Evolutionary conservation across 257 asterid genomes (phyloP), one percentile per base, ranked within the genome.

Genomic region (Orobanche coerulescens): DNA sequence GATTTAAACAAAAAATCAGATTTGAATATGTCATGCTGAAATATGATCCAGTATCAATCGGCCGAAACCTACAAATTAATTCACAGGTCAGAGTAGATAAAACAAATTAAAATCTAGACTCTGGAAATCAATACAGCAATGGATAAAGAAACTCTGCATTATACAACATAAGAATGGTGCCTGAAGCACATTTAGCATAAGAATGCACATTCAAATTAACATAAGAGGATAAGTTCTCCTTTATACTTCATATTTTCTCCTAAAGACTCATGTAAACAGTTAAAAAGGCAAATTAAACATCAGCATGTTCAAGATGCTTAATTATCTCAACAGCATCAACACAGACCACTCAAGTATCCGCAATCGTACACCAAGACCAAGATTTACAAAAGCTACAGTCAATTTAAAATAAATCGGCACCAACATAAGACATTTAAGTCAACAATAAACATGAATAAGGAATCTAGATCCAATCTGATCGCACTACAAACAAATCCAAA

Each of bases 291-390:
- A 3, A 28, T 28, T 33, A n/a, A 59, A 4, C 60, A 61, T 50
- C 56, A 64, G 52, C 28, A 26, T 20, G 64, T 14, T 37, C 53
- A 70, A 19, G 11, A 25, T 39, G 47, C 37, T 56, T 10, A 51
- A 36, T 64, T 31, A 46, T 31, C 62, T 56, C 12, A 33, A 44
- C 52, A 33, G 22, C 30, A 30, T 54, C 58, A 58, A 25, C 71
- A 61, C 68, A 19, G 15, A 40, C 25, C 7, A 50, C 49, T 33
- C 71, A 56, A 62, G 65, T 56, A 25, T 13, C 22, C 18, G 48
- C 6, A 62, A 61, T 26, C 55, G 26, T 15, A 49, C 15, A 49
- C 30, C 3, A 49, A 42, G 44, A 30, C 7, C 31, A 50, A 58
- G 9, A 11, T 4, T 37, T 23, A 43, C 2, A 20, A 0, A 11